Conservation (phyloP, 495 filamentous ascomycete genomes). For the Xylaria telfairii region DNA sequence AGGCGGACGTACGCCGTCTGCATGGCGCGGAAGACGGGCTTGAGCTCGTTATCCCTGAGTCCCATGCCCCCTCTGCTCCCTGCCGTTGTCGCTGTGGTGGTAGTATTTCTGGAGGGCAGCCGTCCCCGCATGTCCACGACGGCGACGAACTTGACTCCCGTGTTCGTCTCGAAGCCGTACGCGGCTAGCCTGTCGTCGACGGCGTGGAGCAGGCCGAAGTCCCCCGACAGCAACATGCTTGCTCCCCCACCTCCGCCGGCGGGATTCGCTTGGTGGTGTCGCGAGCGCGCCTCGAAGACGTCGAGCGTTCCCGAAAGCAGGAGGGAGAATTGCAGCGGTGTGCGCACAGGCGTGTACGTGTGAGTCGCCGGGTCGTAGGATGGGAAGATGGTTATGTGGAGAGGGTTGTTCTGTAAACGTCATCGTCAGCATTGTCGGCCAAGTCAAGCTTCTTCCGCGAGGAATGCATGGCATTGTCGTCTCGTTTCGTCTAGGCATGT, state of each 20-base stretch:
- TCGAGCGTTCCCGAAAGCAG: constrained; percentile 89
- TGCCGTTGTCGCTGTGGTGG: constrained; percentile 31
- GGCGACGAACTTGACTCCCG: constrained; percentile 85
- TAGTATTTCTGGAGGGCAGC: constrained; percentile 23
- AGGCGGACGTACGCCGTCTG: constrained; percentile 89
- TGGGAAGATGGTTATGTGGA: constrained; percentile 90
- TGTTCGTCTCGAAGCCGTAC: constrained; percentile 98
- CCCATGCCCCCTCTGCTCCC: constrained; percentile 32
- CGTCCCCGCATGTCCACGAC: constrained; percentile 84
- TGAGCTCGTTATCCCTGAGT: constrained; percentile 74
- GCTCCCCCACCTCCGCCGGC: neutral
- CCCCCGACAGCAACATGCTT: constrained; percentile 65
- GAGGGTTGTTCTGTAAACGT: constrained; percentile 81
- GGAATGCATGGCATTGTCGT: neutral
- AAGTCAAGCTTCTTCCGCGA: neutral
- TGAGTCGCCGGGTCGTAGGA: constrained; percentile 59
- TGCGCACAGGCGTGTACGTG: constrained; percentile 56
- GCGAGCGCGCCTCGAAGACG: constrained; percentile 82
- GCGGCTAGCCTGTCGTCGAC: constrained; percentile 89
- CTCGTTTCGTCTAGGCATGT: neutral
- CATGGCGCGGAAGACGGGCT: constrained; percentile 83
- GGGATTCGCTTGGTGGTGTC: constrained; percentile 51
- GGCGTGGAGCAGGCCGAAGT: constrained; percentile 89
- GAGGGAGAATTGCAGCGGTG: constrained; percentile 85
- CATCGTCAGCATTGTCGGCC: neutral